Evolutionary conservation across 129 eudicot genomes (phyloP).

Genomic region (Ambrosia artemisiifolia): DNA sequence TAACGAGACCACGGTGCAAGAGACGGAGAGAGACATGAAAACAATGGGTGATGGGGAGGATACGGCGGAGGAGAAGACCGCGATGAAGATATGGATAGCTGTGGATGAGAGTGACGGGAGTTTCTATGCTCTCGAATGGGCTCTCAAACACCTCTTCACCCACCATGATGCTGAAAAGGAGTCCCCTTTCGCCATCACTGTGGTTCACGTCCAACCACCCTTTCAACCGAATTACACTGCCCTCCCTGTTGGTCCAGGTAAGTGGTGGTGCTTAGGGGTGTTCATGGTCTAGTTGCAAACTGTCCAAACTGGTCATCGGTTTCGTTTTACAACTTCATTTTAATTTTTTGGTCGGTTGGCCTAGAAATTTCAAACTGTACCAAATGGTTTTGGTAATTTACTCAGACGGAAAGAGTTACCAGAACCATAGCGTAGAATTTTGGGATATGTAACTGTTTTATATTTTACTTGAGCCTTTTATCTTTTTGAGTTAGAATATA

Average conservation of each 20-base stretch:
- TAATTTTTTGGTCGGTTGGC: too few species aligned
- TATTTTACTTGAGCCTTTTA: too few species aligned
- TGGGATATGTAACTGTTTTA: too few species aligned
- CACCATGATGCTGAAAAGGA: slow-evolving; percentile 12
- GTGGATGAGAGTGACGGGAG: slow-evolving; percentile 38
- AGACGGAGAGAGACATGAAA: slow-evolving; percentile 4
- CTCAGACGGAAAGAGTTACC: too few species aligned
- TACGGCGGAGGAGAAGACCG: slow-evolving; percentile 7
- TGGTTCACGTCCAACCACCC: slow-evolving; percentile 38
- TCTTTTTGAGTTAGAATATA: too few species aligned
- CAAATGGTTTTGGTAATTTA: too few species aligned
- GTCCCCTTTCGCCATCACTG: slow-evolving; percentile 26
- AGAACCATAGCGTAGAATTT: too few species aligned
- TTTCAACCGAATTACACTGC: slow-evolving; percentile 36
- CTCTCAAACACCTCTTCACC: slow-evolving; percentile 23
- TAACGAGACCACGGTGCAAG: not conserved
- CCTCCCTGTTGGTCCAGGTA: slow-evolving; percentile 32
- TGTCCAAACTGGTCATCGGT: too few species aligned
- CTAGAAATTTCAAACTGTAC: too few species aligned
- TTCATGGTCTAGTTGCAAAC: too few species aligned
- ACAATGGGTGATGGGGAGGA: not conserved
- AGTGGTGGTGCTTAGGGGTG: not conserved
- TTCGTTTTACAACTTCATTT: too few species aligned
- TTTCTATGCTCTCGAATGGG: slow-evolving; percentile 39
- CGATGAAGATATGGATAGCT: slow-evolving; percentile 34